These are phyloP conservation scores for Fusarium verticillioides DNA, from an alignment of 2,329 filamentous ascomycete species.

Conservation along the genomic window DNA sequence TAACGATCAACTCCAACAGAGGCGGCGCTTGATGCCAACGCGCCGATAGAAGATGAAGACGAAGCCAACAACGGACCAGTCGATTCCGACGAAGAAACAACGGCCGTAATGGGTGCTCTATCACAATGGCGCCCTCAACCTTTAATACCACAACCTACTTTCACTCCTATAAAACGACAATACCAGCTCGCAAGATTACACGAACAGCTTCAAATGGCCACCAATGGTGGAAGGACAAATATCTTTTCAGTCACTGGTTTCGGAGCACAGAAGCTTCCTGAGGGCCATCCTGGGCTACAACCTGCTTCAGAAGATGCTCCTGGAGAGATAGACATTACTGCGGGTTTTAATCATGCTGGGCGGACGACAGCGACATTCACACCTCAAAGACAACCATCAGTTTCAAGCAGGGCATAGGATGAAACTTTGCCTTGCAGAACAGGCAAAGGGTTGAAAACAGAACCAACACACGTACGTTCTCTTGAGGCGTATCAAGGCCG, in stretches of 20 bases:
- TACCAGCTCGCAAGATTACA: slow-evolving; percentile 72
- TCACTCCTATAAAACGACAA: slow-evolving; percentile 70
- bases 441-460: not conserved
- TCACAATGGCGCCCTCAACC: slow-evolving; percentile 82
- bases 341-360: slow-evolving; percentile 51
- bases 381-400: slow-evolving; percentile 58
- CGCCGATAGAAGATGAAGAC: slow-evolving; percentile 86
- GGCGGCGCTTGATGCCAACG: slow-evolving; percentile 93
- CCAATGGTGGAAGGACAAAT: slow-evolving; percentile 72
- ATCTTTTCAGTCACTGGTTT: slow-evolving; percentile 71
- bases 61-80: slow-evolving; percentile 83
- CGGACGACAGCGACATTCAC: slow-evolving; percentile 59
- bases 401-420: slow-evolving; percentile 58
- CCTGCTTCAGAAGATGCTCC: slow-evolving; percentile 65
- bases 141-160: slow-evolving; percentile 73
- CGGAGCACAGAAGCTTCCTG: slow-evolving; percentile 65
- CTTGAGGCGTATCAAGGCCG: not conserved
- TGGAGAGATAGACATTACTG: slow-evolving; percentile 64
- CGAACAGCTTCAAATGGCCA: slow-evolving; percentile 73
- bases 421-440: not conserved
- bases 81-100: slow-evolving; percentile 94
- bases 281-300: slow-evolving; percentile 58
- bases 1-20: slow-evolving; percentile 57
- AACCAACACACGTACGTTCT: not conserved
- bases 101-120: slow-evolving; percentile 85